Evolutionary conservation across 2,329 filamentous ascomycete species (phyloP), one percentile per base, ranked within the genome.

Genomic region (Diaporthe aspalathi): DNA sequence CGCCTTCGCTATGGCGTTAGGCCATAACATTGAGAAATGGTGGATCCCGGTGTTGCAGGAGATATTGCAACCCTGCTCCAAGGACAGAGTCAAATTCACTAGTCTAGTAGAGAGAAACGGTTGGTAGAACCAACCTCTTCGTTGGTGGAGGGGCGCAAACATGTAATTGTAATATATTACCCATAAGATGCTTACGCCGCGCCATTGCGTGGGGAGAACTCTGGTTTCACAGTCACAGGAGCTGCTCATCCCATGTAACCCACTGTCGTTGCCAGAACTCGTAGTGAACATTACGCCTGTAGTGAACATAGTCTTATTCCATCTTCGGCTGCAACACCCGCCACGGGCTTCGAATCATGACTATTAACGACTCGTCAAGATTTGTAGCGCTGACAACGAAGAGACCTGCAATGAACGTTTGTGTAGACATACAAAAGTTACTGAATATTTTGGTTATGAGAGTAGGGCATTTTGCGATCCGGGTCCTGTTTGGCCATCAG

Each of bases 1-100:
- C 22, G 72, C 66, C 1, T 69, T 73, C 27, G 69, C 65, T 32
- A 72, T 66, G 69, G n/a, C n/a, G n/a, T n/a, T n/a, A 24, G 14
- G 8, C n/a, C 63, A 5, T 67, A 50, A 24, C 56, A 65, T 11
- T n/a, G 57, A 71, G 57, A 22, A 72, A 16, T 71, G 69, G 69
- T 72, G 72, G 66, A 66, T 70, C 7, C 66, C 65, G 17, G 69
- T 71, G 1, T 29, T 53, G 17, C 4, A 62, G 24, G 40, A 62
- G 14, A 12, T 32, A 2, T 24, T 62, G 16, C 7, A 62, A 16
- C 57, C 57, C 32, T 62, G 57, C 7, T 62, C 57, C 5, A 47
- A 27, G 16, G 9, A 32, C 8, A 62, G 40, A 22, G 40, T 62
- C 22, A 7, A 29, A 24, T 62, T 62, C 16, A 62, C 57, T 16